Evolutionary conservation across 345 rosid species (phyloP), one percentile per base, ranked within the genome.

Genomic region (Aquilaria yunnanensis): DNA sequence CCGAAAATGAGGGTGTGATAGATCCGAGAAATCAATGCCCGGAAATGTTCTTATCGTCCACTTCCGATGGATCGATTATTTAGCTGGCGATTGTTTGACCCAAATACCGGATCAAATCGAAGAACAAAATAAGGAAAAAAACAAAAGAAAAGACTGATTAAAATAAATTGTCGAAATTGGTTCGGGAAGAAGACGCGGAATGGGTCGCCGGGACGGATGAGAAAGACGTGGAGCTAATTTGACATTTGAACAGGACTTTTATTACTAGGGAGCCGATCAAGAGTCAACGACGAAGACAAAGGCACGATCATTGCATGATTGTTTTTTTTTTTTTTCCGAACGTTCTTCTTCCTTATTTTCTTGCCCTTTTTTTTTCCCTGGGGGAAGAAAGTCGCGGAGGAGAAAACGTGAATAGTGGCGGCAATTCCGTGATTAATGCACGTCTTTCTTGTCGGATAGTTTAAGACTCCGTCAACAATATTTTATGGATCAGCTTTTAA

Each of bases 361-460:
- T 32, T 54, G 4, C 12, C 56, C 32, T 4, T 43, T 32, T 0
- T 41, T 29, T 54, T 12, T 41, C 31, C 10, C 32, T 4, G 9
- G 12, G 1, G 6, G 49, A 60, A 62, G 64, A 43, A 64, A 65
- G 48, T 48, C 33, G 11, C 3, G 60, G 10, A 45, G 55, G 41
- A 57, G 58, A 48, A n/a, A 14, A 63, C 70, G 61, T 49, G 49
- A 63, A 31, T 55, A 30, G 61, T 49, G 73, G 73, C 54, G 69
- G 53, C 62, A 41, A 59, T 51, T 55, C 72, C 85, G 81, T 72
- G 78, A 80, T 67, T 59, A 67, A 59, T 60, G 74, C 62, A 50
- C 66, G 61, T 67, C 65, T 51, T 62, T 32, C 32, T 32, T 59
- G 64, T 53, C 37, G 59, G 62, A 51, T 37, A 1, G 8, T 37